Evolutionary conservation across 2,329 filamentous ascomycete genomes (phyloP).

Genomic region (Penicillium crustosum): DNA sequence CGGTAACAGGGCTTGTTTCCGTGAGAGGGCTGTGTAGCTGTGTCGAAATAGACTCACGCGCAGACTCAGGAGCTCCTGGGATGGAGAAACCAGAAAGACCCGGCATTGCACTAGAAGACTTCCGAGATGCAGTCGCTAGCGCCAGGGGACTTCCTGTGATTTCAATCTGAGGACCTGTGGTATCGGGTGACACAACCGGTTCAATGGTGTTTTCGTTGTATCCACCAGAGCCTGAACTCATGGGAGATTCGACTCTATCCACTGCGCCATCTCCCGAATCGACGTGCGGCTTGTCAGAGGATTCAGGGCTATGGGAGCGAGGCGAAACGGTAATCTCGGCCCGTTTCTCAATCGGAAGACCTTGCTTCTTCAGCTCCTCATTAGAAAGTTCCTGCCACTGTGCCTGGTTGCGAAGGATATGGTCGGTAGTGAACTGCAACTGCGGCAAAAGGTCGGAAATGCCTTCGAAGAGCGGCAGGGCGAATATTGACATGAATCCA

Average conservation of each 20-base stretch:
- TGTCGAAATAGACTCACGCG: constrained; percentile 14
- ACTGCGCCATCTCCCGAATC: constrained; percentile 7
- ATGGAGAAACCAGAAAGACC: constrained; percentile 30
- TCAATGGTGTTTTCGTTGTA: constrained; percentile 37
- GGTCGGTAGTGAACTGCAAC: constrained; percentile 79
- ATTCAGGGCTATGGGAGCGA: constrained; percentile 36
- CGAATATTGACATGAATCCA: constrained; percentile 95
- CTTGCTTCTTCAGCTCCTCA: constrained; percentile 30
- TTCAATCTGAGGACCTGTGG: constrained; percentile 36
- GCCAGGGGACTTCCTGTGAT: constrained; percentile 31
- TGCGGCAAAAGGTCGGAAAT: constrained; percentile 82
- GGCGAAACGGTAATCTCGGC: constrained; percentile 32
- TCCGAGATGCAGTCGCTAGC: constrained; percentile 25
- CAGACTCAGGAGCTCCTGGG: constrained; percentile 18
- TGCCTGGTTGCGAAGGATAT: constrained; percentile 73
- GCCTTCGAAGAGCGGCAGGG: constrained; percentile 84
- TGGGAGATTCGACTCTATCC: constrained; percentile 22
- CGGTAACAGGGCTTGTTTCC: constrained; percentile 19
- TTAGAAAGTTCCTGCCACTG: constrained; percentile 58
- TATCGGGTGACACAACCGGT: constrained; percentile 38
- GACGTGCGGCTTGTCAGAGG: constrained; percentile 8
- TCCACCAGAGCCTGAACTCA: constrained; percentile 14
- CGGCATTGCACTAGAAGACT: constrained; percentile 35
- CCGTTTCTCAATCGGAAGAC: constrained; percentile 23
- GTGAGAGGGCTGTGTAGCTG: constrained; percentile 18